Conservation (phyloP, 2,329 filamentous ascomycete genomes). For the Fusarium sp. region DNA sequence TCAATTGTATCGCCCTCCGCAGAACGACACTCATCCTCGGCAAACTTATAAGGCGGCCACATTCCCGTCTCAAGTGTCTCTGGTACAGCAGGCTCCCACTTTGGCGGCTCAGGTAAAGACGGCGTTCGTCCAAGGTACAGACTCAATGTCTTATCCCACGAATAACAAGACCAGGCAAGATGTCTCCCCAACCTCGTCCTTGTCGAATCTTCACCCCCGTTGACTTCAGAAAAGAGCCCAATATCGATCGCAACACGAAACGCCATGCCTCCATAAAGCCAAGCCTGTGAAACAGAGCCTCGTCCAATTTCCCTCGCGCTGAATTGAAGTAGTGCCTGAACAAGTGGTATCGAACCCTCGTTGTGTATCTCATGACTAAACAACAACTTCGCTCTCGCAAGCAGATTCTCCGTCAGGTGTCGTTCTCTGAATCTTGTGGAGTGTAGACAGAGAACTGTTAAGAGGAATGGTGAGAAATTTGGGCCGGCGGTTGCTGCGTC, state of each 20-base stretch:
- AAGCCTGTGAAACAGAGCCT: background rate
- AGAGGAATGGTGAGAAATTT: background rate
- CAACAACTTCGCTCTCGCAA: background rate
- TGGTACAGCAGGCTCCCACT: background rate
- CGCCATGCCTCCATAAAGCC: background rate
- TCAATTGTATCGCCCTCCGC: background rate
- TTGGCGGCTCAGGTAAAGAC: background rate
- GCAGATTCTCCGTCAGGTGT: background rate
- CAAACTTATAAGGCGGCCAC: background rate
- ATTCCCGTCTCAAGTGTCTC: background rate
- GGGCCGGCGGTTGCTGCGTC: background rate
- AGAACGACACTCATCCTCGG: background rate
- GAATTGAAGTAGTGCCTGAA: background rate
- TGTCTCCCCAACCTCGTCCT: background rate
- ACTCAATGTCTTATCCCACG: constrained; percentile 1
- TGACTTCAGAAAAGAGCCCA: background rate
- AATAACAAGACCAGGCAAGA: constrained; percentile 2
- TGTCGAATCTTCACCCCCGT: rapidly evolving
- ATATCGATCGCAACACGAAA: constrained; percentile 6
- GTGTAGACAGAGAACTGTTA: background rate
- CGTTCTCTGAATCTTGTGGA: background rate
- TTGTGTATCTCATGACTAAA: constrained; percentile 3
- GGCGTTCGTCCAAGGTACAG: background rate
- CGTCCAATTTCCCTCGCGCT: background rate
- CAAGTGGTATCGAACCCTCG: background rate